These are phyloP conservation scores for Guadua angustifolia DNA, from an alignment of 176 grass and related monocot species.

Conservation along the genomic window DNA sequence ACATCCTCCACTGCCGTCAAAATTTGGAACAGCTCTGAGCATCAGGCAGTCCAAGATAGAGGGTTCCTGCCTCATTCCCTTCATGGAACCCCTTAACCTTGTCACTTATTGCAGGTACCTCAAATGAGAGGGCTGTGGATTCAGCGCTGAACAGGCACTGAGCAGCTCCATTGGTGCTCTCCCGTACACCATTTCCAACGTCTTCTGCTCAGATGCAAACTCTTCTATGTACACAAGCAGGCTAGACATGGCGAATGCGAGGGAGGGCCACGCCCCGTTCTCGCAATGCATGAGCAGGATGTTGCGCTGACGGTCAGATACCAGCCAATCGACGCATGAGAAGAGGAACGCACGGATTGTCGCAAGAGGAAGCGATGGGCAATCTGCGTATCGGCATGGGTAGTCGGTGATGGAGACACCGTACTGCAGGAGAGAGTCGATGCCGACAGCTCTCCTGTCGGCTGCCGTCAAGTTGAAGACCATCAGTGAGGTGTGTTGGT, in stretches of 20 bases:
- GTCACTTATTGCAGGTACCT: conserved; percentile 65
- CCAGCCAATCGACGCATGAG: conserved; percentile 53
- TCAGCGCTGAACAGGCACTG: conserved; percentile 22
- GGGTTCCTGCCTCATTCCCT: conserved; percentile 24
- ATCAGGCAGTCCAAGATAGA: conserved; percentile 59
- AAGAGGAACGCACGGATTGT: conserved; percentile 41
- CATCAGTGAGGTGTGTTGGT: conserved; percentile 54
- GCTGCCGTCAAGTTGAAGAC: conserved; percentile 53
- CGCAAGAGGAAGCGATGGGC: conserved; percentile 48
- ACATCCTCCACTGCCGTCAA: conserved; percentile 57
- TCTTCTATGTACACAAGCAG: conserved; percentile 45
- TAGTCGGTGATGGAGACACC: conserved; percentile 46
- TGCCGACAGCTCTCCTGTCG: conserved; percentile 6
- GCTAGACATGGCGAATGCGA: conserved; percentile 59
- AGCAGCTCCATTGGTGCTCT: conserved; percentile 48
- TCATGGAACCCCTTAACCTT: conserved; percentile 28
- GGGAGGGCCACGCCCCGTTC: conserved; percentile 34
- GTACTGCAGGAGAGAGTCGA: conserved; percentile 41
- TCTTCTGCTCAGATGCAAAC: conserved; percentile 40
- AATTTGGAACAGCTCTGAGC: conserved; percentile 58
- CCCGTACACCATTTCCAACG: conserved; percentile 51
- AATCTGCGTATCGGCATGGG: conserved; percentile 40
- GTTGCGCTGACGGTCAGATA: conserved; percentile 47
- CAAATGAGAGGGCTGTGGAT: conserved; percentile 56
- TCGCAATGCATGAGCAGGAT: conserved; percentile 67